Evolutionary conservation across 139 green algal genomes (phyloP).

Genomic region (Chlamydomonas asymmetrica): DNA sequence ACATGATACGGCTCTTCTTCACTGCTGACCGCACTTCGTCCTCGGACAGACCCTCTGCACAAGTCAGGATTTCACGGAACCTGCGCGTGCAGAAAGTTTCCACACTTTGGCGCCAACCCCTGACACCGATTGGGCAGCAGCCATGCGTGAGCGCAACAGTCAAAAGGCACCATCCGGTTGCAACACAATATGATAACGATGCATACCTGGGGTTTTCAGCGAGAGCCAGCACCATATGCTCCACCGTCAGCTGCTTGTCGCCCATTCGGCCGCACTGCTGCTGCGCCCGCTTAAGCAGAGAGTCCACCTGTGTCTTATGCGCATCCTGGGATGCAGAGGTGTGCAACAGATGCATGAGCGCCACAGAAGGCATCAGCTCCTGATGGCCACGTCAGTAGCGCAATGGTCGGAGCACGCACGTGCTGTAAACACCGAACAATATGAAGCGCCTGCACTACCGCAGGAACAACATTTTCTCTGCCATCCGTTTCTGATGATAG

Average conservation of each 20-base stretch:
- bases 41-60: conserved; percentile 61
- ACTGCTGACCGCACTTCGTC: conserved; percentile 70
- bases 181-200: too few relatives aligned
- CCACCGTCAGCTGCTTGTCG: conserved; percentile 85
- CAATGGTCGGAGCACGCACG: too few relatives aligned
- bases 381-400: too few relatives aligned
- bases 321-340: conserved; percentile 4
- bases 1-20: conserved; percentile 62
- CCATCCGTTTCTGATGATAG: too few relatives aligned
- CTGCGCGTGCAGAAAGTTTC: conserved; percentile 25
- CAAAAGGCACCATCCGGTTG: neutral
- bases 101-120: neutral
- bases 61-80: conserved; percentile 72
- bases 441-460: too few relatives aligned
- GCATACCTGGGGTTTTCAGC: conserved; percentile 68
- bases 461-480: too few relatives aligned
- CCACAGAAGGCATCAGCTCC: too few relatives aligned
- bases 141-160: neutral
- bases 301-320: conserved; percentile 32
- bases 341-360: neutral
- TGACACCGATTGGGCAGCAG: too few relatives aligned
- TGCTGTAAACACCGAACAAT: too few relatives aligned
- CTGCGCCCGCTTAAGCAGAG: conserved; percentile 32
- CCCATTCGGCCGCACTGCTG: conserved; percentile 28
- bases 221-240: conserved; percentile 92